Evolutionary conservation across 805 yeast genomes (phyloP).

Genomic region (Hanseniaspora clermontiae): DNA sequence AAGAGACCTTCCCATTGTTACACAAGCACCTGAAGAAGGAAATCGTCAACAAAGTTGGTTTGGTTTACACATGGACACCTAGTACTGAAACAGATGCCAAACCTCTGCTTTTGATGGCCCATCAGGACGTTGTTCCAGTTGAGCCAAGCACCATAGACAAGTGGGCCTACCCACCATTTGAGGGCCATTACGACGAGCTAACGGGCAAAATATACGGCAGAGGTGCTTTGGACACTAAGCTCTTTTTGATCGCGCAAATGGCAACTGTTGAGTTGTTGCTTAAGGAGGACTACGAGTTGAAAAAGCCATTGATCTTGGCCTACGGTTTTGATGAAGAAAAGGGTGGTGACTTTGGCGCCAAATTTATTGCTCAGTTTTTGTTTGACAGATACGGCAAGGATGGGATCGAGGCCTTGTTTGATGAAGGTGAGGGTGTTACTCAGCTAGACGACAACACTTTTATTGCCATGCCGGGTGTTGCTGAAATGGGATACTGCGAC

Average conservation of each 20-base stretch:
- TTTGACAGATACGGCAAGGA: conserved; percentile 44
- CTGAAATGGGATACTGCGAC: conserved; percentile 47
- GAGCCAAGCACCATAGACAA: conserved; percentile 38
- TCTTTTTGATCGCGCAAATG: conserved; percentile 44
- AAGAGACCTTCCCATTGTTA: conserved; percentile 29
- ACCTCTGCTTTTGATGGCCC: conserved; percentile 58
- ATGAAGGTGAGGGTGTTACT: conserved; percentile 44
- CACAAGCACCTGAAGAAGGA: conserved; percentile 35
- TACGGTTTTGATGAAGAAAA: conserved; percentile 72
- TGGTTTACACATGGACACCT: conserved; percentile 46
- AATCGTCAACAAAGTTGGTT: conserved; percentile 45
- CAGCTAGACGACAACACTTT: conserved; percentile 31
- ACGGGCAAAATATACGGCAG: conserved; percentile 46
- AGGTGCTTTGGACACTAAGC: conserved; percentile 59
- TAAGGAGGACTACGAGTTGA: conserved; percentile 34
- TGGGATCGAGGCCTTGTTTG: conserved; percentile 48
- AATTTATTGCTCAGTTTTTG: conserved; percentile 34
- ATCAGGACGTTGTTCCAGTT: conserved; percentile 68
- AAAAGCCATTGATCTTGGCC: conserved; percentile 47
- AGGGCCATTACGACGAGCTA: conserved; percentile 50
- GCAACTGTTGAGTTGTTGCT: conserved; percentile 44
- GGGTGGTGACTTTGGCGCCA: conserved; percentile 52
- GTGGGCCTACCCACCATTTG: conserved; percentile 55
- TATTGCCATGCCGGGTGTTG: conserved; percentile 39
- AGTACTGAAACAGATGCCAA: conserved; percentile 39